Evolutionary conservation across 2,329 filamentous ascomycete genomes (phyloP).

Genomic region (Colletotrichum sp.): DNA sequence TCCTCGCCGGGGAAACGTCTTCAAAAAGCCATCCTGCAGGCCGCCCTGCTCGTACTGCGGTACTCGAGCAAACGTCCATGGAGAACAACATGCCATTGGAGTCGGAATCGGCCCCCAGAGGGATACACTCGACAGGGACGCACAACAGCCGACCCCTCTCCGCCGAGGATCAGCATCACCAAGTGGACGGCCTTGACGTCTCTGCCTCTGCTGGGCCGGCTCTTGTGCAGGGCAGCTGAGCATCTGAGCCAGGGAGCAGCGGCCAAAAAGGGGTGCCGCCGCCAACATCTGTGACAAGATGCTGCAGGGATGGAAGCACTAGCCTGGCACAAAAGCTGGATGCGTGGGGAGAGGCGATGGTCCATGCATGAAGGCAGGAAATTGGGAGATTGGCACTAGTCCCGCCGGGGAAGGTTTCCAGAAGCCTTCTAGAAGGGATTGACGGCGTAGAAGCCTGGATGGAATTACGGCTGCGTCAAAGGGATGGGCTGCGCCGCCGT

Average conservation of each 20-base stretch:
- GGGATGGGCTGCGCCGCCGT: slow-evolving; percentile 13
- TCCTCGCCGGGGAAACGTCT: background rate
- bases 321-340: slow-evolving; percentile 25
- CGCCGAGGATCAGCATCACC: background rate
- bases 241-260: background rate
- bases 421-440: slow-evolving; percentile 32
- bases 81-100: background rate
- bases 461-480: slow-evolving; percentile 15
- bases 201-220: background rate
- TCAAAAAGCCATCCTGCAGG: background rate
- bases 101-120: background rate
- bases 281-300: slow-evolving; percentile 17
- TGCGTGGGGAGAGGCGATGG: slow-evolving; percentile 26
- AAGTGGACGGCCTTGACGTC: background rate
- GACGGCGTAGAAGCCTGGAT: slow-evolving; percentile 2
- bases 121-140: background rate
- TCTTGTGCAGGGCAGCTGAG: background rate
- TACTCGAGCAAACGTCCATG: background rate
- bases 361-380: slow-evolving; percentile 29
- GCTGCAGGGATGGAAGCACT: slow-evolving; percentile 4
- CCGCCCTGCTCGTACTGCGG: background rate
- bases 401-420: slow-evolving; percentile 38
- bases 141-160: background rate
- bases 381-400: slow-evolving; percentile 29
- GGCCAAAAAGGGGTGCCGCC: slow-evolving; percentile 7